Evolutionary conservation across 805 yeast species (phyloP).

Genomic region (Cyberlindnera mississippiensis): DNA sequence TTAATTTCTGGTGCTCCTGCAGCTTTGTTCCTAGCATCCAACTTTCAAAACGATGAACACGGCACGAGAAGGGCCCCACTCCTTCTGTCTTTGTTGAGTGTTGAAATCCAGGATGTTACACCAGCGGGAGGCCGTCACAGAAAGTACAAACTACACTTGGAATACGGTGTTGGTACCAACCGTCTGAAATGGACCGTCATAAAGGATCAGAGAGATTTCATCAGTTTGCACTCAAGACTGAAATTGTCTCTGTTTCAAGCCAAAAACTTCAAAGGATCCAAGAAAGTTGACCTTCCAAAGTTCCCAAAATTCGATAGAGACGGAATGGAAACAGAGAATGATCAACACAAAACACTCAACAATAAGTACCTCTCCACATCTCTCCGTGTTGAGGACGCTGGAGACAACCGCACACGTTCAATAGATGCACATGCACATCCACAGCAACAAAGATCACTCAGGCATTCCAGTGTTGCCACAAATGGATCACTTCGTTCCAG

Average conservation of each 20-base stretch:
- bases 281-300: constrained; percentile 33
- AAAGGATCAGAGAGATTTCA: constrained; percentile 67
- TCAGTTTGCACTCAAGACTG: constrained; percentile 65
- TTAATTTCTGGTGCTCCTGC: constrained; percentile 69
- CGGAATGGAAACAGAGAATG: neutral
- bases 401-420: neutral
- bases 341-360: constrained; percentile 18
- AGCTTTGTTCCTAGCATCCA: constrained; percentile 68
- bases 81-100: constrained; percentile 65
- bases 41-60: constrained; percentile 71
- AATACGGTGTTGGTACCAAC: constrained; percentile 84
- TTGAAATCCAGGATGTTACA: constrained; percentile 53
- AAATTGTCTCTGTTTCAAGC: constrained; percentile 47
- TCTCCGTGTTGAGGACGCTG: neutral
- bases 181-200: constrained; percentile 77
- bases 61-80: constrained; percentile 80
- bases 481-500: constrained; percentile 3
- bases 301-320: constrained; percentile 29
- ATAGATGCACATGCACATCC: neutral
- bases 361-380: constrained; percentile 22
- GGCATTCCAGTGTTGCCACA: constrained; percentile 1
- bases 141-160: constrained; percentile 66
- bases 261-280: constrained; percentile 24
- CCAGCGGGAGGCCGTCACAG: constrained; percentile 29
- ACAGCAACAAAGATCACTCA: neutral